These are phyloP conservation scores for Lasiosphaeria hispida DNA, from an alignment of 495 filamentous ascomycete species.

Conservation along the genomic window DNA sequence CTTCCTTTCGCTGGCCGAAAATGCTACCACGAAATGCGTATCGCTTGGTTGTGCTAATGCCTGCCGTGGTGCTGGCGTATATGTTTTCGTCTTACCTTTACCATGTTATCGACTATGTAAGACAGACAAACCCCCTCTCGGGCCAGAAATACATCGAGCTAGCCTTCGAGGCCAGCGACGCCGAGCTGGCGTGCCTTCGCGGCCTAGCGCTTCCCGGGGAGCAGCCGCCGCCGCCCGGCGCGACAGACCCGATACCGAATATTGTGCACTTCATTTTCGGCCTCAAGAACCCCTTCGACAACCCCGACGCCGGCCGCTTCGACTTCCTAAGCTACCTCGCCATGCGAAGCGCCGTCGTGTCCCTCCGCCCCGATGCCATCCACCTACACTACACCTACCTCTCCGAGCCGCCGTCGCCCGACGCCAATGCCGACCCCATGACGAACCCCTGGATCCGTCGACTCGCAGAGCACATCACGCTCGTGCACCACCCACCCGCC, in stretches of 20 bases:
- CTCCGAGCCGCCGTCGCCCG: conserved; percentile 35
- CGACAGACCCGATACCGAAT: conserved; percentile 43
- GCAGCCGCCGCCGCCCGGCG: conserved; percentile 5
- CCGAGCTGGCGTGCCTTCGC: conserved; percentile 41
- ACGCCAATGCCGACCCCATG: conserved; percentile 35
- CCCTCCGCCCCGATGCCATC: conserved; percentile 40
- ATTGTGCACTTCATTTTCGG: conserved; percentile 48
- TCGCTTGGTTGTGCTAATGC: conserved; percentile 24
- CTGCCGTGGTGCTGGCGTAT: conserved; percentile 25
- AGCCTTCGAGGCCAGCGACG: conserved; percentile 33
- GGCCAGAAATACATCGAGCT: conserved; percentile 41
- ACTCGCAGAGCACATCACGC: conserved; percentile 37
- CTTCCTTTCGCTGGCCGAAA: not conserved
- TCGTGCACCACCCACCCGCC: conserved; percentile 41
- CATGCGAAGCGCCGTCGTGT: conserved; percentile 42
- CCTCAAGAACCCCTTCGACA: conserved; percentile 37
- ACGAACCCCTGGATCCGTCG: conserved; percentile 44
- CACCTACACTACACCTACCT: conserved; percentile 49
- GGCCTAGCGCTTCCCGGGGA: conserved; percentile 25
- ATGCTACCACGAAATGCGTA: conserved; percentile 17
- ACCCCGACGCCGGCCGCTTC: conserved; percentile 38
- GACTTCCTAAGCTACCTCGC: conserved; percentile 48
- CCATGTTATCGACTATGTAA: conserved; percentile 33
- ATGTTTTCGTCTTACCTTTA: conserved; percentile 30
- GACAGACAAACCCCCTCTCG: conserved; percentile 42